Evolutionary conservation across 495 filamentous ascomycete genomes (phyloP).

Genomic region (Astrothelium macrocarpum): DNA sequence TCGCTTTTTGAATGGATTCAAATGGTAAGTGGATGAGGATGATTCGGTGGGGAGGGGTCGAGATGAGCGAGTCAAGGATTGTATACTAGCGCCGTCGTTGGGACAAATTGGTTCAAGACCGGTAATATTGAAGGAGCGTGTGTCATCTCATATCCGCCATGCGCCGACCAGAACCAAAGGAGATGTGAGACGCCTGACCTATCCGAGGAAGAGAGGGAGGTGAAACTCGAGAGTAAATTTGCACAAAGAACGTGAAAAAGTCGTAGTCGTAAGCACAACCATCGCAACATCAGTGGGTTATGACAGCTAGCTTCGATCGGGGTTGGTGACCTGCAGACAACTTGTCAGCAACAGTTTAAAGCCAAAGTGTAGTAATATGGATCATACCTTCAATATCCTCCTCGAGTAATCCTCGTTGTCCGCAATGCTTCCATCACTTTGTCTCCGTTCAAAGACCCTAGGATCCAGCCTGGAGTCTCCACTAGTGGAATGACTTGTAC

Average conservation of each 20-base stretch:
- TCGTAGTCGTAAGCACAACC: background rate
- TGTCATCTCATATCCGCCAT: background rate
- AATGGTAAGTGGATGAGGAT: background rate
- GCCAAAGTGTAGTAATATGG: slow-evolving; percentile 22
- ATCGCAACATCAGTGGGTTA: background rate
- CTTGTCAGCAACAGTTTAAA: background rate
- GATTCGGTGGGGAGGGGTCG: background rate
- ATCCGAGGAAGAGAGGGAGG: background rate
- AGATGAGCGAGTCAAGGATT: background rate
- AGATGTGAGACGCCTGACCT: background rate
- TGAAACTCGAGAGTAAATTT: background rate
- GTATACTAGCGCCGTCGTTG: background rate
- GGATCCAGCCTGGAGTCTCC: slow-evolving; percentile 82
- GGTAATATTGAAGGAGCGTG: background rate
- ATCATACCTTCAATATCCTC: slow-evolving; percentile 74
- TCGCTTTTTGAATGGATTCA: background rate
- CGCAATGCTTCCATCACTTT: slow-evolving; percentile 95
- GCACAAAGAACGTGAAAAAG: slow-evolving; percentile 3
- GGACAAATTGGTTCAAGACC: background rate
- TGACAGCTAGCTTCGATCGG: slow-evolving; percentile 7
- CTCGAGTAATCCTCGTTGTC: slow-evolving; percentile 97
- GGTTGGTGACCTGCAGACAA: slow-evolving; percentile 17
- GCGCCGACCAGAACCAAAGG: background rate
- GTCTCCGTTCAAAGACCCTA: slow-evolving; percentile 69
- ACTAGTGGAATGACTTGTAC: slow-evolving; percentile 50